Conservation (phyloP, 768 basidiomycete species). For the Lactarius akahatsu region DNA sequence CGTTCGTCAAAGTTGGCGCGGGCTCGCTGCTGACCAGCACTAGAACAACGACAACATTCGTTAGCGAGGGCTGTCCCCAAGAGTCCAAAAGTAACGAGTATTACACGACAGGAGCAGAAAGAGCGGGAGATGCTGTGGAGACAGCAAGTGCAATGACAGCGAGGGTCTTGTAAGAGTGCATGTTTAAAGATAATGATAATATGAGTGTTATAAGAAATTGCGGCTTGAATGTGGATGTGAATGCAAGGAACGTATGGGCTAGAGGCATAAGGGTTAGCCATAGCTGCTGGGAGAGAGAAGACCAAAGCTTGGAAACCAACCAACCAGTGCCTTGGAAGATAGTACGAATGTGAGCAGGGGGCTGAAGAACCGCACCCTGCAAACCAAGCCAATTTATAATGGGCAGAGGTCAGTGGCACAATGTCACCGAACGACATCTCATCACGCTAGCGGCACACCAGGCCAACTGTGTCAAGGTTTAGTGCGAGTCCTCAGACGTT, state of each 20-base stretch:
- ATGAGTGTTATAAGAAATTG: not conserved
- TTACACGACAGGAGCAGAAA: not conserved
- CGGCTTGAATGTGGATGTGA: not conserved
- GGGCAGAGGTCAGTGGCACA: not conserved
- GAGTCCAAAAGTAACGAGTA: not conserved
- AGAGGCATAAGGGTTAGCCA: not conserved
- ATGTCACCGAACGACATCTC: not conserved
- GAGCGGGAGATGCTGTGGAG: not conserved
- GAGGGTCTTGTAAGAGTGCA: constrained; percentile 5
- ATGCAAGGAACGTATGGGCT: constrained; percentile 11
- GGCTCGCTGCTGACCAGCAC: not conserved
- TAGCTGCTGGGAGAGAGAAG: not conserved
- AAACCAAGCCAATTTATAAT: constrained; percentile 3
- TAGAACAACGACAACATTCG: not conserved
- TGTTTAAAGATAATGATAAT: not conserved
- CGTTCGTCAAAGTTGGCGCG: not conserved
- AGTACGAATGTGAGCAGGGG: constrained; percentile 3
- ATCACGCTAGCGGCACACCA: not conserved
- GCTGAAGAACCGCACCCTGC: not conserved
- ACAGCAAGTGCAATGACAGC: constrained; percentile 5
- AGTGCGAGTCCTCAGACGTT: too few species aligned
- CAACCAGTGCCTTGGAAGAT: constrained; percentile 20
- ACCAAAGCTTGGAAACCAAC: not conserved
- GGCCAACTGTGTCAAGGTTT: too few species aligned
- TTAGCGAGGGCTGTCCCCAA: not conserved